Conservation (phyloP, 495 filamentous ascomycete genomes). For the Tuber aestivum region DNA sequence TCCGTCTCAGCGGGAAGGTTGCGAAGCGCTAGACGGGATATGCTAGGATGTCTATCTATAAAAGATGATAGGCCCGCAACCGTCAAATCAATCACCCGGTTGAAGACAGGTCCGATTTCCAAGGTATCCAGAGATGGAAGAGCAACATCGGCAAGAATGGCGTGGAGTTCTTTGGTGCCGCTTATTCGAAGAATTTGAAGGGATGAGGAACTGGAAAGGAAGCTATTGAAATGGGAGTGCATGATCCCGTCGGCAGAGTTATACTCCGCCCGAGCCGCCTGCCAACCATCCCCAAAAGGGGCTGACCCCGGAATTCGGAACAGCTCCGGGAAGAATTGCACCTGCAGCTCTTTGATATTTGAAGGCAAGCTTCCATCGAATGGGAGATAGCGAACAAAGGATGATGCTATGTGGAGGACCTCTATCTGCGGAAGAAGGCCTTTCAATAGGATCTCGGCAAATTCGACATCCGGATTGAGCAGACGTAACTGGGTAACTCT, state of each 20-base stretch:
- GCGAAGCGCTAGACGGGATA: conserved; percentile 25
- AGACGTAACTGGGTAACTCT: conserved; percentile 26
- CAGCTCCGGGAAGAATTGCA: conserved; percentile 20
- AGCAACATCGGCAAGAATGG: conserved; percentile 18
- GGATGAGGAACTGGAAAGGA: conserved; percentile 23
- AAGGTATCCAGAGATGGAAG: conserved; percentile 23
- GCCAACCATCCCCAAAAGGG: not conserved
- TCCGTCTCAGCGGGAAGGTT: conserved; percentile 25
- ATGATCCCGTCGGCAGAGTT: conserved; percentile 13
- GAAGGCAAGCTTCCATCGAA: conserved; percentile 8
- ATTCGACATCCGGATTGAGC: conserved; percentile 23
- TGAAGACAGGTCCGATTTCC: conserved; percentile 28
- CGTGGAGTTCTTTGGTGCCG: conserved; percentile 30
- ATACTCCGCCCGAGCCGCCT: conserved; percentile 3
- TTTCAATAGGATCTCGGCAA: conserved; percentile 31
- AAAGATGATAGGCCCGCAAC: conserved; percentile 26
- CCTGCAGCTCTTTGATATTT: conserved; percentile 25
- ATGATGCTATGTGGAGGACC: conserved; percentile 24
- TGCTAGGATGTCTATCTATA: conserved; percentile 21
- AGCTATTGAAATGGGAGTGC: conserved; percentile 26
- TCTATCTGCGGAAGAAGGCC: conserved; percentile 27
- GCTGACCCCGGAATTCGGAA: not conserved
- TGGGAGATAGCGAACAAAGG: conserved; percentile 14
- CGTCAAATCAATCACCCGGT: conserved; percentile 29
- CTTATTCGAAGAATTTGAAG: conserved; percentile 24